A percentile compares a stretch with the other conserved stretches of the same genome.
phyloP scores from a whole-genome alignment of 345 rosid genomes.

The Eucalyptus cloeziana region DNA sequence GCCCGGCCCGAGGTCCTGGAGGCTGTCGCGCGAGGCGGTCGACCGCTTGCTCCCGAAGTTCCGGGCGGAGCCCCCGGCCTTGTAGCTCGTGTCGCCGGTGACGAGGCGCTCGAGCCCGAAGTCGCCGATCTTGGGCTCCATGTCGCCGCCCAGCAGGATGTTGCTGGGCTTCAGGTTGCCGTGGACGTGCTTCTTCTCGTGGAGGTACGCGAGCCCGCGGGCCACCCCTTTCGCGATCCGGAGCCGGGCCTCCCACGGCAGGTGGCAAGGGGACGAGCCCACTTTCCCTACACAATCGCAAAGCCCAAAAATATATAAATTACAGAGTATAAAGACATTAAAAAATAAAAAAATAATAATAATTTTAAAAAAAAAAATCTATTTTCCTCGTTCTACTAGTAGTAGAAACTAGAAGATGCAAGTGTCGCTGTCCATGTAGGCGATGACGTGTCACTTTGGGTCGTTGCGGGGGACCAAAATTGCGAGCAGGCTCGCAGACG shows the following conservation, averaged over 20 bases:
- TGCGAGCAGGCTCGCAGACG: neutral
- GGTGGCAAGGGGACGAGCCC: slow-evolving; percentile 72
- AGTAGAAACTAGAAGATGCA: neutral
- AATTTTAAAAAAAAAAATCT: neutral
- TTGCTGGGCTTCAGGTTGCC: slow-evolving; percentile 89
- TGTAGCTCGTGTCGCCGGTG: slow-evolving; percentile 47
- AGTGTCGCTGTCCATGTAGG: neutral
- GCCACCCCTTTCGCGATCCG: slow-evolving; percentile 76
- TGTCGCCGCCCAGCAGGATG: slow-evolving; percentile 54
- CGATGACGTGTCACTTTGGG: neutral
- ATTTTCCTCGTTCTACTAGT: neutral
- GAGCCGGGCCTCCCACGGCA: slow-evolving; percentile 85
- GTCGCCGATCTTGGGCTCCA: slow-evolving; percentile 83
- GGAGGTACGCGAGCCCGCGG: slow-evolving; percentile 72
- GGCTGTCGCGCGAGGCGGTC: slow-evolving; percentile 33
- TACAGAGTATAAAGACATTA: no score
- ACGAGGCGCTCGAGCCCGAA: slow-evolving; percentile 80
- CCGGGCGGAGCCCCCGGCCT: slow-evolving; percentile 47
- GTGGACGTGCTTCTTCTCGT: slow-evolving; percentile 82
- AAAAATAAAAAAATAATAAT: no score
- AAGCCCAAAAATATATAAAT: neutral
- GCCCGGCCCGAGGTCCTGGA: slow-evolving; percentile 39
- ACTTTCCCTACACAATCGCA: slow-evolving; percentile 45
- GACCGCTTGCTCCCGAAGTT: slow-evolving; percentile 83
- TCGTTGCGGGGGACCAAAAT: neutral